phyloP scores from a whole-genome alignment of 192 early-diverging fungal species.

The Borealophlyctis nickersoniae region DNA sequence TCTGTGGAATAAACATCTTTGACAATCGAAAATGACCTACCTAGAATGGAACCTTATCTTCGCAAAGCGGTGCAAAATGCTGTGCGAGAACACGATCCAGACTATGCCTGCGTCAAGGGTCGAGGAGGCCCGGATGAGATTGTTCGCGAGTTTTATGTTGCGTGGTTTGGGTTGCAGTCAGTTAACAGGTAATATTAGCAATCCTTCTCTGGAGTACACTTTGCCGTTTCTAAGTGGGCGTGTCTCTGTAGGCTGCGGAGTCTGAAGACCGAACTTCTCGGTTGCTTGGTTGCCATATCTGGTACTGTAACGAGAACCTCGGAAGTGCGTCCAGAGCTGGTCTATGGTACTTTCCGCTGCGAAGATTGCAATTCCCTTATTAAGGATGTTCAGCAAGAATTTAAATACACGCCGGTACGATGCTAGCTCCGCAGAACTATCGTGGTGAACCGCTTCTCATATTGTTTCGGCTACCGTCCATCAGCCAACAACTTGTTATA shows the following conservation, averaged over 20 bases:
- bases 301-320: constrained; percentile 97
- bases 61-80: constrained; percentile 79
- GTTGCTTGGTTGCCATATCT: constrained; percentile 73
- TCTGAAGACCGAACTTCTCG: constrained; percentile 77
- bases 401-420: constrained; percentile 90
- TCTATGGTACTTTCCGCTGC: constrained; percentile 89
- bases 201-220: too few relatives aligned
- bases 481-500: constrained; percentile 80
- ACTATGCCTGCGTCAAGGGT: constrained; percentile 49
- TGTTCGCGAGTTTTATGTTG: constrained; percentile 72
- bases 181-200: too few relatives aligned
- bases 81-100: constrained; percentile 65
- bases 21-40: constrained; percentile 4
- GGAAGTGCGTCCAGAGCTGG: constrained; percentile 93
- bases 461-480: not conserved
- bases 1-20: too few relatives aligned
- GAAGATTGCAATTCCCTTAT: constrained; percentile 74
- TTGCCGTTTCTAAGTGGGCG: too few relatives aligned
- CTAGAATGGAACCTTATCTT: constrained; percentile 78
- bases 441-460: not conserved
- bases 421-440: not conserved
- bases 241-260: constrained; percentile 66
- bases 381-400: constrained; percentile 90
- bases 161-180: constrained; percentile 40
- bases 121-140: constrained; percentile 37